A percentile compares a stretch with the other conserved stretches of the same genome.
phyloP scores from a whole-genome alignment of 805 yeast species.

The Cyberlindnera mycetangii region DNA sequence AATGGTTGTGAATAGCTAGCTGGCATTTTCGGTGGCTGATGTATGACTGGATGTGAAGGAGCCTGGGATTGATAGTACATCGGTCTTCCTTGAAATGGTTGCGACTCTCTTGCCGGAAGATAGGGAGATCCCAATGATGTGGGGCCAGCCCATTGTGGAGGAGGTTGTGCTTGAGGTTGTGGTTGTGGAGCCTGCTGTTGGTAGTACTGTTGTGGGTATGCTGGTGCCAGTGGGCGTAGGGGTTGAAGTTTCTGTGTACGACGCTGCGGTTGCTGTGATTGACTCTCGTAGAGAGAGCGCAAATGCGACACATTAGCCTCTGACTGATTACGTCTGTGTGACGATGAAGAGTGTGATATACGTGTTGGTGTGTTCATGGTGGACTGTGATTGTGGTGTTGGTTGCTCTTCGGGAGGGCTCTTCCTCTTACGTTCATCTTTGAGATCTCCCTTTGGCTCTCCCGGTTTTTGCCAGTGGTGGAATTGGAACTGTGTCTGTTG shows the following conservation, averaged over 20 bases:
- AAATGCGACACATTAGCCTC: constrained; percentile 29
- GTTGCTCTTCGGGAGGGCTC: constrained; percentile 7
- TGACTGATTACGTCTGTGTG: constrained; percentile 29
- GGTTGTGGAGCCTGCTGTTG: background rate
- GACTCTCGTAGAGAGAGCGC: constrained; percentile 23
- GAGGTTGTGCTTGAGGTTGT: constrained; percentile 5
- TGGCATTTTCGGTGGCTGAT: constrained; percentile 5
- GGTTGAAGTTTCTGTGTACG: constrained; percentile 2
- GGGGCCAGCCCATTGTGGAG: constrained; percentile 5
- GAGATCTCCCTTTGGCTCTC: constrained; percentile 13
- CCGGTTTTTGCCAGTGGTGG: constrained; percentile 31
- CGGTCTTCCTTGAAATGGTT: background rate
- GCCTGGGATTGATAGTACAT: constrained; percentile 10
- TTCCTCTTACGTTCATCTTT: constrained; percentile 11
- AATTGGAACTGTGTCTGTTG: constrained; percentile 29
- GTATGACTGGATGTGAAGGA: constrained; percentile 6
- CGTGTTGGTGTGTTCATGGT: constrained; percentile 6
- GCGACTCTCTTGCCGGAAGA: constrained; percentile 10
- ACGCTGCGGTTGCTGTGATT: constrained; percentile 9
- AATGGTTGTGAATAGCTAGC: constrained; percentile 4
- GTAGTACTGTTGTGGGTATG: constrained; percentile 1
- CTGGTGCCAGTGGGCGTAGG: constrained; percentile 1
- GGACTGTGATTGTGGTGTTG: constrained; percentile 1
- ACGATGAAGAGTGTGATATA: background rate
- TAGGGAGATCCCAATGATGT: constrained; percentile 17